Percentiles rank a stretch among this genome's conserved stretches.
Conservation (phyloP, 2,329 filamentous ascomycete genomes). For the Beauveria scarabaeidicola region DNA sequence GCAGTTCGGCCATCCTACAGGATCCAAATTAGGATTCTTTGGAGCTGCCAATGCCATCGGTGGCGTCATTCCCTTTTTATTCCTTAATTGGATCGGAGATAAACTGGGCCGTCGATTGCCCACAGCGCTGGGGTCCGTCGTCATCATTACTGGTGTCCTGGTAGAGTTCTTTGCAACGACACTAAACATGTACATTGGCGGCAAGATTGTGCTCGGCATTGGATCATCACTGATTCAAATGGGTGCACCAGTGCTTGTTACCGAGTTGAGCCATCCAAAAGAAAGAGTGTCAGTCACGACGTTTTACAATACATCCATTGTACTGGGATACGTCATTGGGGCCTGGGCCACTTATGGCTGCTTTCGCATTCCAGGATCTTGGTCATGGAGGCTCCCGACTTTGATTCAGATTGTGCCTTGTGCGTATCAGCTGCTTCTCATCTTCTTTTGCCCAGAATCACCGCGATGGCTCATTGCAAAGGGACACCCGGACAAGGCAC, state of each 20-base stretch:
- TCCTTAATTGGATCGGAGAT: slow-evolving; percentile 29
- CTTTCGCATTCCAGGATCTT: slow-evolving; percentile 22
- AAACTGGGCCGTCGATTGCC: slow-evolving; percentile 25
- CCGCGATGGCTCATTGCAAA: slow-evolving; percentile 50
- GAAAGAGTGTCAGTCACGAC: slow-evolving; percentile 30
- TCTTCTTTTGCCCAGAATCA: slow-evolving; percentile 48
- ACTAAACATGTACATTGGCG: slow-evolving; percentile 30
- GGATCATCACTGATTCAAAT: slow-evolving; percentile 31
- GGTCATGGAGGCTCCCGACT: slow-evolving; percentile 46
- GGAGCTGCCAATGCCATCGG: slow-evolving; percentile 32
- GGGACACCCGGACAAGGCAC: slow-evolving; percentile 41
- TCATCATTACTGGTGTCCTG: slow-evolving; percentile 30
- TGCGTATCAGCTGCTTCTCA: slow-evolving; percentile 32
- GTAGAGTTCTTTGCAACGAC: slow-evolving; percentile 28
- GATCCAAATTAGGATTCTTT: slow-evolving; percentile 30
- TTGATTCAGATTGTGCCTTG: slow-evolving; percentile 42
- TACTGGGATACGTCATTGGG: slow-evolving; percentile 29
- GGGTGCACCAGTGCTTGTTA: slow-evolving; percentile 34
- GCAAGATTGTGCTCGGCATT: slow-evolving; percentile 29
- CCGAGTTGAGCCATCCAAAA: slow-evolving; percentile 33
- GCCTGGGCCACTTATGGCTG: slow-evolving; percentile 30
- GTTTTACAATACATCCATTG: slow-evolving; percentile 34
- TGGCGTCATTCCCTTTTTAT: slow-evolving; percentile 29
- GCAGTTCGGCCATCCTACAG: slow-evolving; percentile 28
- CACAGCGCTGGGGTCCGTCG: slow-evolving; percentile 27